These are phyloP conservation scores for Xylaria sp. DNA, from an alignment of 2,329 filamentous ascomycete species.

Conservation along the genomic window DNA sequence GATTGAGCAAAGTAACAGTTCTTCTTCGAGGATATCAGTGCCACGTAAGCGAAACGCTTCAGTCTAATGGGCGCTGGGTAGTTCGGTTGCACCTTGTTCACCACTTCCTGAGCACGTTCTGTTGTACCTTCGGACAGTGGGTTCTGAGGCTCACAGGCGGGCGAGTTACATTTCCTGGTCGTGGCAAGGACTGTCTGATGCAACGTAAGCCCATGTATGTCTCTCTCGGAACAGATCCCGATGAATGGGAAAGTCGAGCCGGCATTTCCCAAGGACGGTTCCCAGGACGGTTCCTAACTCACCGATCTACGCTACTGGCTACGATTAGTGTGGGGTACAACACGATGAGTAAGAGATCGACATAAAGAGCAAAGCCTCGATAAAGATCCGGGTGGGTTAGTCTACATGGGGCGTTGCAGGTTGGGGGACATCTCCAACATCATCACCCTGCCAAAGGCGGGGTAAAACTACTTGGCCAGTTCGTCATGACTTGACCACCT, in stretches of 20 bases:
- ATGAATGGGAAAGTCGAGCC: neutral
- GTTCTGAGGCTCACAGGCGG: neutral
- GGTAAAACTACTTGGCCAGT: conserved; percentile 9
- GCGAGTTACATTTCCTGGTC: neutral
- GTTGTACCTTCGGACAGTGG: neutral
- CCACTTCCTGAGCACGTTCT: neutral
- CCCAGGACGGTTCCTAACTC: neutral
- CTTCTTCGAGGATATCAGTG: neutral
- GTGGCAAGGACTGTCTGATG: neutral
- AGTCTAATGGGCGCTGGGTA: neutral
- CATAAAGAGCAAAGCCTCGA: neutral
- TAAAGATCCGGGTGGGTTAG: conserved; percentile 7
- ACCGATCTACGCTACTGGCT: neutral
- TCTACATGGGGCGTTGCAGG: conserved; percentile 2
- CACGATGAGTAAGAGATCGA: too few relatives aligned
- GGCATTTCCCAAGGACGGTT: neutral
- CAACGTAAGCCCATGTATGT: neutral
- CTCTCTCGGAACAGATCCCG: neutral
- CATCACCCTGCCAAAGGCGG: conserved; percentile 25
- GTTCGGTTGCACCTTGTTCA: neutral
- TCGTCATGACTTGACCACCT: conserved; percentile 32
- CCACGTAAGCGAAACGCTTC: neutral
- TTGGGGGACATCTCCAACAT: conserved; percentile 33
- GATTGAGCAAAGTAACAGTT: neutral
- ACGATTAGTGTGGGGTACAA: conserved; percentile 15